Evolutionary conservation across 345 rosid genomes (phyloP).

Genomic region (Conringia planisiliqua): DNA sequence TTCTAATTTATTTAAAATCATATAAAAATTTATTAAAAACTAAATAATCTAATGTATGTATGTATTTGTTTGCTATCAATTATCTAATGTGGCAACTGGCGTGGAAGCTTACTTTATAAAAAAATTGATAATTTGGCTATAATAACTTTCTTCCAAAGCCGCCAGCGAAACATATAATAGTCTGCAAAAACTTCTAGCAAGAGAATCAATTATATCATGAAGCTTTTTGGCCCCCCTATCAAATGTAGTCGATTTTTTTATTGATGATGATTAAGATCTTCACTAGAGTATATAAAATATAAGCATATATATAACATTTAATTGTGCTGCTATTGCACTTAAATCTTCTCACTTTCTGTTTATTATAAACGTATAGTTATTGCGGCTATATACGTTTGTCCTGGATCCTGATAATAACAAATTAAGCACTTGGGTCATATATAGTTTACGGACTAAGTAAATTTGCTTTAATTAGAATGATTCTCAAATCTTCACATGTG

Average conservation of each 20-base stretch:
- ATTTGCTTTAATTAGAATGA: conserved; percentile 6
- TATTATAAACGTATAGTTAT: neutral
- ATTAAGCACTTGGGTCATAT: conserved; percentile 5
- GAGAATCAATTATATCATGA: neutral
- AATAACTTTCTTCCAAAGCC: conserved; percentile 4
- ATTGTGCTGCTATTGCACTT: neutral
- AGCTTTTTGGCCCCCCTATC: neutral
- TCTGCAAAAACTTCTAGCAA: neutral
- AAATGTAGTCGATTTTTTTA: neutral
- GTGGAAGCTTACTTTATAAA: neutral
- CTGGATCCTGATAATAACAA: conserved; percentile 7
- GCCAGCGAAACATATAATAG: neutral
- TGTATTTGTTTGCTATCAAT: neutral
- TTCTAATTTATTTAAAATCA: too few relatives aligned
- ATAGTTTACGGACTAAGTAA: conserved; percentile 18
- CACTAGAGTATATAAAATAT: neutral
- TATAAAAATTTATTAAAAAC: too few relatives aligned
- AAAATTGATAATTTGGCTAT: neutral
- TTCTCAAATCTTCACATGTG: conserved; percentile 23
- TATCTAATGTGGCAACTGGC: neutral
- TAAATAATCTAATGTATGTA: too few relatives aligned
- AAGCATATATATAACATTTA: neutral
- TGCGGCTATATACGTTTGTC: conserved; percentile 19
- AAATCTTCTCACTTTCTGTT: neutral
- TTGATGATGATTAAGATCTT: conserved; percentile 9